A percentile compares a stretch with the other conserved stretches of the same genome.
Evolutionary conservation across 352 stramenopile species (phyloP).

Genomic region (Pythium insidiosum): DNA sequence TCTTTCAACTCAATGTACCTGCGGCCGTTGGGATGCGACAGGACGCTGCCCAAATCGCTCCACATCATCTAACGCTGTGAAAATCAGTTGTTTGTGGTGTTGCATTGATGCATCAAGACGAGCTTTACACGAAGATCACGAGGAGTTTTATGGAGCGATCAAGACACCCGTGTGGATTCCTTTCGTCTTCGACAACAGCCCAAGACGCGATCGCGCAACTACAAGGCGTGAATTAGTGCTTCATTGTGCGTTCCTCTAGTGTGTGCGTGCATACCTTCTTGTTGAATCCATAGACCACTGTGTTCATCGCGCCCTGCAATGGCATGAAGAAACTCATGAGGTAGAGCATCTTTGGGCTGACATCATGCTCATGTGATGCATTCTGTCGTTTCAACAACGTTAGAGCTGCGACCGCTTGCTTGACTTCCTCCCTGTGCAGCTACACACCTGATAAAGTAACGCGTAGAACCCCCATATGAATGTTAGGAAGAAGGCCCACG

Average conservation of each 20-base stretch:
- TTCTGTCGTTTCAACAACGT: constrained; percentile 9
- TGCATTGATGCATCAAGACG: too few species aligned
- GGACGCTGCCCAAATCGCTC: constrained; percentile 22
- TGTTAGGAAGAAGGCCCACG: constrained; percentile 40
- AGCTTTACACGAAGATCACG: too few species aligned
- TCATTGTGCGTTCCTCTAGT: too few species aligned
- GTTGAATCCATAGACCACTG: constrained; percentile 54
- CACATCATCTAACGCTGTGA: too few species aligned
- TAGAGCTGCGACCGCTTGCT: neutral
- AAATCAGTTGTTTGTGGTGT: too few species aligned
- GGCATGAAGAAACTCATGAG: constrained; percentile 59
- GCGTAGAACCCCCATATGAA: constrained; percentile 37
- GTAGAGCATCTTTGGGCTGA: constrained; percentile 44
- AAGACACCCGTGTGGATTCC: too few species aligned
- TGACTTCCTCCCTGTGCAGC: neutral
- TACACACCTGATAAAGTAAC: constrained; percentile 32
- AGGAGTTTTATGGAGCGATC: too few species aligned
- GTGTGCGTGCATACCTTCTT: too few species aligned
- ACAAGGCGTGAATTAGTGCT: too few species aligned
- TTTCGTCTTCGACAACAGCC: too few species aligned
- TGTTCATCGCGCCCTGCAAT: constrained; percentile 63
- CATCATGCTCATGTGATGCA: constrained; percentile 29
- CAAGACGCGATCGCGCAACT: too few species aligned
- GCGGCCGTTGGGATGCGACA: constrained; percentile 29
- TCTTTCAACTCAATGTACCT: constrained; percentile 36